Evolutionary conservation across 2,329 filamentous ascomycete species (phyloP).

Genomic region (Cordyceps cicadae): DNA sequence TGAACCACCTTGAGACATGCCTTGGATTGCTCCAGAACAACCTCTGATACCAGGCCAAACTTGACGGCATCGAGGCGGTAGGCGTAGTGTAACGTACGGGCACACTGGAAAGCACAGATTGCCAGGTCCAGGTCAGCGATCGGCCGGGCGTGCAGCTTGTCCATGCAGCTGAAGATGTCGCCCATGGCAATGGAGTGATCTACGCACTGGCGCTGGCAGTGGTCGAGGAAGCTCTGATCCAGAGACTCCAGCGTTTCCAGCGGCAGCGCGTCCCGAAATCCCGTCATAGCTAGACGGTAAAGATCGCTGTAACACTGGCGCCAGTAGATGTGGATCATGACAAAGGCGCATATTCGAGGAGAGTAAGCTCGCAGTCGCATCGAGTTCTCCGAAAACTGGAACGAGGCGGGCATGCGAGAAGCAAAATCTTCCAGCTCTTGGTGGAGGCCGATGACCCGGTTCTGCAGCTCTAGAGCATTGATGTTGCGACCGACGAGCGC

Average conservation of each 20-base stretch:
- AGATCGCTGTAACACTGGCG: constrained; percentile 50
- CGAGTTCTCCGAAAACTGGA: constrained; percentile 50
- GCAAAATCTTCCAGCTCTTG: constrained; percentile 46
- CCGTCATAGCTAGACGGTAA: constrained; percentile 44
- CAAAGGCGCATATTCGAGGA: constrained; percentile 46
- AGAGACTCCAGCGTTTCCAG: constrained; percentile 35
- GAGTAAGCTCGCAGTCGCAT: constrained; percentile 49
- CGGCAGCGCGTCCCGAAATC: constrained; percentile 43
- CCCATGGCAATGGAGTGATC: constrained; percentile 48
- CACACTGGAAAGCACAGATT: constrained; percentile 48
- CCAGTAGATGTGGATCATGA: constrained; percentile 55
- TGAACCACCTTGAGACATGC: constrained; percentile 43
- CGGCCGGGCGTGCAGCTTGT: constrained; percentile 43
- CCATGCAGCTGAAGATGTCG: constrained; percentile 44
- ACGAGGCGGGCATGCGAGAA: constrained; percentile 43
- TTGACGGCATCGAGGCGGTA: constrained; percentile 37
- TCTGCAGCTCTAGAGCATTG: constrained; percentile 34
- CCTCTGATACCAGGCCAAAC: constrained; percentile 35
- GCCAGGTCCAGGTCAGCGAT: constrained; percentile 48
- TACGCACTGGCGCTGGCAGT: constrained; percentile 43
- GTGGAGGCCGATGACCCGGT: constrained; percentile 37
- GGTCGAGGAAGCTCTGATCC: constrained; percentile 39
- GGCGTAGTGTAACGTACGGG: constrained; percentile 43
- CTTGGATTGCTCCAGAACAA: constrained; percentile 40
- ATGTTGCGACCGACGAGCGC: constrained; percentile 29